Evolutionary conservation across 2,329 filamentous ascomycete genomes (phyloP).

Genomic region (Leptographium wingfieldii): DNA sequence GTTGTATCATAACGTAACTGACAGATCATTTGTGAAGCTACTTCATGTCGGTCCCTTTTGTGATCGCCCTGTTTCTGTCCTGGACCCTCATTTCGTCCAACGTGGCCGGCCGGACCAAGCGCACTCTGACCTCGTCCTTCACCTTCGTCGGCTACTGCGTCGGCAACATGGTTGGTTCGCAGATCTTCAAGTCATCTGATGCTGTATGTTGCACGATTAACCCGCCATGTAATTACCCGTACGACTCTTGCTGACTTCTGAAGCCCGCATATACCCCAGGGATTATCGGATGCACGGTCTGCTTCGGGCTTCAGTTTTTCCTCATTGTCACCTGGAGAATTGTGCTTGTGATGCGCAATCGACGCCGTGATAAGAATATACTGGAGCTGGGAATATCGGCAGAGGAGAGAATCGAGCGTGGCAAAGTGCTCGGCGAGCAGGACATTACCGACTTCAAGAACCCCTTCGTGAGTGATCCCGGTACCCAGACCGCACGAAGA

Average conservation of each 20-base stretch:
- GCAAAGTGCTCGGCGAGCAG: slow-evolving; percentile 22
- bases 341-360: slow-evolving; percentile 28
- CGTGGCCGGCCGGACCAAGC: slow-evolving; percentile 32
- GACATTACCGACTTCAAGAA: slow-evolving; percentile 26
- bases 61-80: slow-evolving; percentile 21
- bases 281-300: slow-evolving; percentile 25
- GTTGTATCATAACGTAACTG: not conserved
- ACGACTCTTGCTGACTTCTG: not conserved
- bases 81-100: slow-evolving; percentile 30
- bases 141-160: slow-evolving; percentile 34
- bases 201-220: slow-evolving; percentile 17
- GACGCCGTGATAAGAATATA: slow-evolving; percentile 18
- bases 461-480: slow-evolving; percentile 16
- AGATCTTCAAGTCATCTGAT: slow-evolving; percentile 31
- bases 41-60: slow-evolving; percentile 22
- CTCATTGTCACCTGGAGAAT: slow-evolving; percentile 26
- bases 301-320: slow-evolving; percentile 24
- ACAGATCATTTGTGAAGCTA: slow-evolving; percentile 9
- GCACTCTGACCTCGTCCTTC: slow-evolving; percentile 30
- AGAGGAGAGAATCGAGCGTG: slow-evolving; percentile 20
- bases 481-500: not conserved
- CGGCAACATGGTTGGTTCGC: slow-evolving; percentile 33
- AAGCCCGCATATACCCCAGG: slow-evolving; percentile 30
- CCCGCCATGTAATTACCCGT: not conserved
- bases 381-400: slow-evolving; percentile 20